Conservation (phyloP, 2,329 filamentous ascomycete genomes). For the Catunica adiposa region DNA sequence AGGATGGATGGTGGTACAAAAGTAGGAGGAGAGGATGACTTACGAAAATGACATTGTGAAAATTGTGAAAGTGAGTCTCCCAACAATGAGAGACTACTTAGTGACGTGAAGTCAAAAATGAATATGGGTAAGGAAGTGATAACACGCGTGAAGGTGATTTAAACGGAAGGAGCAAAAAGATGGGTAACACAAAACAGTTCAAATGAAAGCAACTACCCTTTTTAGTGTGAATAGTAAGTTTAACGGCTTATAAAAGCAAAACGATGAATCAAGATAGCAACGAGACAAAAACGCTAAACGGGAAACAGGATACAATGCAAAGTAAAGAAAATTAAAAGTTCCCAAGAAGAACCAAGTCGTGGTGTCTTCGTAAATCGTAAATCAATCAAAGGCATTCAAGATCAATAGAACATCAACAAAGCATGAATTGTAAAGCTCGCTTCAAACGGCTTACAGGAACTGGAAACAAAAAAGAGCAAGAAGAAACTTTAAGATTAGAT, state of each 20-base stretch:
- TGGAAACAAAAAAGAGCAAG: background rate
- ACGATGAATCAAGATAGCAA: background rate
- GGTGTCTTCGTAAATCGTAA: background rate
- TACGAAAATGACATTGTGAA: background rate
- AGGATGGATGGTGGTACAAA: background rate
- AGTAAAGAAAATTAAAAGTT: background rate
- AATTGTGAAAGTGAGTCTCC: background rate
- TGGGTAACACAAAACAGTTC: background rate
- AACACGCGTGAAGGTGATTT: background rate
- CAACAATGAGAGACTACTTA: background rate
- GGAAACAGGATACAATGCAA: background rate
- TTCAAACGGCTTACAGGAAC: background rate
- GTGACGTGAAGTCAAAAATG: background rate
- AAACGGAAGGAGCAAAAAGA: background rate
- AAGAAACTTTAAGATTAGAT: background rate
- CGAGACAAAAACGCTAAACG: background rate
- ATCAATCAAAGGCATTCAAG: background rate
- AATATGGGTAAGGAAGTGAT: background rate
- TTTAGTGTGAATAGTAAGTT: too few relatives aligned
- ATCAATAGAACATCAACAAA: background rate
- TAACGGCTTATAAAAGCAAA: background rate
- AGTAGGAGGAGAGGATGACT: background rate
- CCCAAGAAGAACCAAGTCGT: background rate
- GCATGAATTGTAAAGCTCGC: background rate
- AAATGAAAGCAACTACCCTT: too few relatives aligned